Conservation (phyloP, 2,329 filamentous ascomycete species). For the Dryadomyces quercivorus region DNA sequence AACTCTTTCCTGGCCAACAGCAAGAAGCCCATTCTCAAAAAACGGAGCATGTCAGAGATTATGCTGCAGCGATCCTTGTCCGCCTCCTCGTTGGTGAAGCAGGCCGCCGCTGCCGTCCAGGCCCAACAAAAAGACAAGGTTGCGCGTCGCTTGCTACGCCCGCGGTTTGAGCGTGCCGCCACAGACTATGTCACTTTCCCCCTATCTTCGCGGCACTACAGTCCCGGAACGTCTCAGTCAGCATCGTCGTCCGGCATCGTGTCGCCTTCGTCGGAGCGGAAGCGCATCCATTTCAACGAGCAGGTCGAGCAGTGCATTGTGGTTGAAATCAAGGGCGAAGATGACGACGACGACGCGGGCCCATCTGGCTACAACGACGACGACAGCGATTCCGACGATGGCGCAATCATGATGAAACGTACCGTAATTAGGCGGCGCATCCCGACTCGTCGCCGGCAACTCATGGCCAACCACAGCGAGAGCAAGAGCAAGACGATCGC, state of each 20-base stretch:
- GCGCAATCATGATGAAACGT: slow-evolving; percentile 70
- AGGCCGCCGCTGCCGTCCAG: slow-evolving; percentile 75
- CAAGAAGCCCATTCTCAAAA: slow-evolving; percentile 92
- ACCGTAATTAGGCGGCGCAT: slow-evolving; percentile 44
- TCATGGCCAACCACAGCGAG: slow-evolving; percentile 33
- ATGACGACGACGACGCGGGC: slow-evolving; percentile 50
- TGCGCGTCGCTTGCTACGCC: slow-evolving; percentile 31
- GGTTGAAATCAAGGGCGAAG: slow-evolving; percentile 71
- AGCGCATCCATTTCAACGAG: slow-evolving; percentile 93
- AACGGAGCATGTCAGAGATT: slow-evolving; percentile 88
- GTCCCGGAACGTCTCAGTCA: slow-evolving; percentile 51
- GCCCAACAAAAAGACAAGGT: slow-evolving; percentile 56
- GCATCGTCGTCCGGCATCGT: slow-evolving; percentile 56
- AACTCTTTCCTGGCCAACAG: slow-evolving; percentile 52
- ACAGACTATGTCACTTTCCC: slow-evolving; percentile 59
- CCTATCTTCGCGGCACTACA: slow-evolving; percentile 49
- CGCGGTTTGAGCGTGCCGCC: slow-evolving; percentile 47
- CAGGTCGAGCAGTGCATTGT: slow-evolving; percentile 94
- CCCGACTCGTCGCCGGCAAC: slow-evolving; percentile 34
- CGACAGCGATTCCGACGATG: slow-evolving; percentile 62
- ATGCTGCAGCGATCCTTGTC: slow-evolving; percentile 87
- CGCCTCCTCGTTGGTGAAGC: slow-evolving; percentile 76
- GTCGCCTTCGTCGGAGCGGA: slow-evolving; percentile 54
- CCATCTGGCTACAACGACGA: slow-evolving; percentile 20
- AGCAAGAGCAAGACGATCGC: slow-evolving; percentile 83